Percentiles rank a stretch among this genome's conserved stretches.
Conservation (phyloP, 805 yeast species). For the Blastobotrys muscicola region DNA sequence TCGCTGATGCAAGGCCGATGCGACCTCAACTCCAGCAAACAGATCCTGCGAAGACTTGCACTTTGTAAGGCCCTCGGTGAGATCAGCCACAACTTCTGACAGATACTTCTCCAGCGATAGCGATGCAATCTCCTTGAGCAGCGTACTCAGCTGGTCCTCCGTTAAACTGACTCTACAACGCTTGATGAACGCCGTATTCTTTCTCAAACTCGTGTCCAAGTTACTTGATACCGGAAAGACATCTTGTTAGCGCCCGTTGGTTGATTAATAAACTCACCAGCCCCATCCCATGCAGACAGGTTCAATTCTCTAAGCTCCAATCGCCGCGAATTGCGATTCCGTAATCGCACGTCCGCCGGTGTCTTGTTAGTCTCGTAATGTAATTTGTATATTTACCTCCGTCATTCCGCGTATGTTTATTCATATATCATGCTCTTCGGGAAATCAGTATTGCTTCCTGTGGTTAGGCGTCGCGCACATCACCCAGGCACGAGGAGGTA, state of each 20-base stretch:
- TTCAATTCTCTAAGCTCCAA: conserved; percentile 34
- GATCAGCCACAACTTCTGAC: conserved; percentile 54
- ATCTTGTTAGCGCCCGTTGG: conserved; percentile 4
- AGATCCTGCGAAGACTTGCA: conserved; percentile 49
- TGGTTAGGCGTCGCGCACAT: too few relatives aligned
- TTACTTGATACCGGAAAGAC: conserved; percentile 11
- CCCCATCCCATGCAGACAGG: conserved; percentile 44
- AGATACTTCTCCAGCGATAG: conserved; percentile 66
- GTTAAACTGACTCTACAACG: conserved; percentile 50
- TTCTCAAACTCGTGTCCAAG: conserved; percentile 66
- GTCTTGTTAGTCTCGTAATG: neutral
- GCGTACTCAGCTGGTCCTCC: conserved; percentile 38
- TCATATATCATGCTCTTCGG: too few relatives aligned
- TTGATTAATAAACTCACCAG: conserved; percentile 17
- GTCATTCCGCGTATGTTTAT: conserved; percentile 1
- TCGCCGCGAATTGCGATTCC: conserved; percentile 12
- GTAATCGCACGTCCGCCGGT: neutral
- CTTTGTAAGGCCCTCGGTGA: conserved; percentile 51
- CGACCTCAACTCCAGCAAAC: conserved; percentile 52
- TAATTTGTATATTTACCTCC: neutral
- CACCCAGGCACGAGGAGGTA: too few relatives aligned
- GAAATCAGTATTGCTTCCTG: too few relatives aligned
- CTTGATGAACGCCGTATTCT: conserved; percentile 68
- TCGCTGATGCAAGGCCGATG: conserved; percentile 69
- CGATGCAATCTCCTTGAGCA: conserved; percentile 52